These are phyloP conservation scores for Globisporangium acanthophoron DNA, from an alignment of 352 stramenopile species.

Conservation along the genomic window DNA sequence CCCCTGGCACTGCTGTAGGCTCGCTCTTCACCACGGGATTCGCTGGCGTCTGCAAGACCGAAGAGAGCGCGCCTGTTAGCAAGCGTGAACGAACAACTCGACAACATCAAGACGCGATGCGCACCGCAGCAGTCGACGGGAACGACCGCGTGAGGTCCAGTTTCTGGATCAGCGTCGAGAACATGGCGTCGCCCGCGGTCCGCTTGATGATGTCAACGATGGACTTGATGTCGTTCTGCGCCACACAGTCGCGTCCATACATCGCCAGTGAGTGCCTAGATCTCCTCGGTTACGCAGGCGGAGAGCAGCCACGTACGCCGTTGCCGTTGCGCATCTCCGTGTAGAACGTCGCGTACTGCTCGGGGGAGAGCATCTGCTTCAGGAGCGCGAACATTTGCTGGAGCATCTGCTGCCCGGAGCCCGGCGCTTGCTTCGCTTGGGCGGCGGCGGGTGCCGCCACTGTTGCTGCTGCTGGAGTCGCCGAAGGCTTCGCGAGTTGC, in stretches of 20 bases:
- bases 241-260: neutral
- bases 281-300: neutral
- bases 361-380: conserved; percentile 78
- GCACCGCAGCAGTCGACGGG: conserved; percentile 14
- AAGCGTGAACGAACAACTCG: neutral
- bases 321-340: conserved; percentile 83
- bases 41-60: neutral
- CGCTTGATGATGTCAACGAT: conserved; percentile 88
- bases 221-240: conserved; percentile 82
- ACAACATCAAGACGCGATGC: neutral
- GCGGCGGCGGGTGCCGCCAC: neutral
- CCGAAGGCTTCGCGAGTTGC: neutral
- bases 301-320: conserved; percentile 22
- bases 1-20: neutral
- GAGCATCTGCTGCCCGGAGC: conserved; percentile 80
- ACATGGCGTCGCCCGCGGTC: conserved; percentile 74
- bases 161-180: conserved; percentile 77
- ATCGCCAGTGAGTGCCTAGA: neutral
- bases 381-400: conserved; percentile 84
- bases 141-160: conserved; percentile 72
- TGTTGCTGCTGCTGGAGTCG: neutral
- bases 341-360: conserved; percentile 76
- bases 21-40: conserved; percentile 18
- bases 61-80: neutral
- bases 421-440: conserved; percentile 35